phyloP scores from a whole-genome alignment of 306 rosid species.

The Rubus parviflorus region DNA sequence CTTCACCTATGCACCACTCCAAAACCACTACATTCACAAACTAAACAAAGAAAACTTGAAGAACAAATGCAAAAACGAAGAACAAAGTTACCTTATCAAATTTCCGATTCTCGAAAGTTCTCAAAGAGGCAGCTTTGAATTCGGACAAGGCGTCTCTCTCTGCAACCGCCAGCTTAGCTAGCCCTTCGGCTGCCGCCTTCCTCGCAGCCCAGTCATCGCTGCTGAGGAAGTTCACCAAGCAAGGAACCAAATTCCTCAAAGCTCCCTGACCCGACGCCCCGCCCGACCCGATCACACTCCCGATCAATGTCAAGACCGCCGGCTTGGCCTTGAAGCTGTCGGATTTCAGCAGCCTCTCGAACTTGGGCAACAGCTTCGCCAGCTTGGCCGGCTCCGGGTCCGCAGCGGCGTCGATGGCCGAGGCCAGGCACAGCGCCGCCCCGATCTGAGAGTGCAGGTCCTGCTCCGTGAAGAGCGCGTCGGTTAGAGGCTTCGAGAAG shows the following conservation, averaged over 20 bases:
- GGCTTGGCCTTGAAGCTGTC: constrained; percentile 79
- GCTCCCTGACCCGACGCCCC: constrained; percentile 58
- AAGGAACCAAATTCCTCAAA: constrained; percentile 62
- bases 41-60: not conserved
- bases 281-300: constrained; percentile 61
- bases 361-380: constrained; percentile 70
- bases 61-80: not conserved
- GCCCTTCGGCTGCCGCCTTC: constrained; percentile 86
- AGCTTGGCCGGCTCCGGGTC: constrained; percentile 73
- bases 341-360: constrained; percentile 73
- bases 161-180: constrained; percentile 55
- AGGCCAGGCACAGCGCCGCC: constrained; percentile 75
- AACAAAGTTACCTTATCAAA: constrained; percentile 70
- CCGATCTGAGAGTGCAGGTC: constrained; percentile 79
- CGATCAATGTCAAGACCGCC: constrained; percentile 68
- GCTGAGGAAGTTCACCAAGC: constrained; percentile 59
- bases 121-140: constrained; percentile 64
- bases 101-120: constrained; percentile 67
- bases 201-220: constrained; percentile 84
- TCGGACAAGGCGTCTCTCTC: constrained; percentile 65
- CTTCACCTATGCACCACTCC: constrained; percentile 55
- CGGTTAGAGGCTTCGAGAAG: constrained; percentile 74
- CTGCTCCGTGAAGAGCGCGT: constrained; percentile 91
- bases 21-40: constrained; percentile 18
- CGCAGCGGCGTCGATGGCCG: constrained; percentile 71